A percentile compares a stretch with the other conserved stretches of the same genome.
These are phyloP conservation scores for Chaetomium fimeti DNA, from an alignment of 495 filamentous ascomycete genomes.

Conservation along the genomic window DNA sequence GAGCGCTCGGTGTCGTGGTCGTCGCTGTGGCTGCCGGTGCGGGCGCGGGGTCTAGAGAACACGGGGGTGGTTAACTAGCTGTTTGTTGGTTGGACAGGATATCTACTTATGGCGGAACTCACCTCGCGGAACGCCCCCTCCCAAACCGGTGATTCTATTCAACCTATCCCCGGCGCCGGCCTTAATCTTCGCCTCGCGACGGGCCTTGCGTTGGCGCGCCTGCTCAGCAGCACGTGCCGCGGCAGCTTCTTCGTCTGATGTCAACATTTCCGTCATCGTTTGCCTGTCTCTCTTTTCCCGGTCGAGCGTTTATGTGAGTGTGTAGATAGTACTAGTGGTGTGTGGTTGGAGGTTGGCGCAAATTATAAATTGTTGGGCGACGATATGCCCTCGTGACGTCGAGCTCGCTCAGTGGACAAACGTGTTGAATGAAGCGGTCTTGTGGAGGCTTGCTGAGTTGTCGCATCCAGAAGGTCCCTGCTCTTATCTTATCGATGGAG, in stretches of 20 bases:
- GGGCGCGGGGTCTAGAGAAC: conserved; percentile 21
- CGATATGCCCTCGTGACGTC: conserved; percentile 11
- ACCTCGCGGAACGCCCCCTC: conserved; percentile 61
- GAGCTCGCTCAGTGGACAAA: conserved; percentile 5
- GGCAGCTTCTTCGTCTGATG: conserved; percentile 41
- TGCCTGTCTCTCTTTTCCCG: neutral
- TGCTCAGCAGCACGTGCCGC: conserved; percentile 70
- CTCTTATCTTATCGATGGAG: conserved; percentile 15
- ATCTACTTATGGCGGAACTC: neutral
- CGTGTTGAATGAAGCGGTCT: neutral
- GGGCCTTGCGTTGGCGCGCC: conserved; percentile 82
- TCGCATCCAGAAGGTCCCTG: conserved; percentile 7
- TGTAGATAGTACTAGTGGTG: neutral
- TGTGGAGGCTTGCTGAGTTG: conserved; percentile 19
- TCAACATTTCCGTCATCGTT: conserved; percentile 30
- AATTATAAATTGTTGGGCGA: neutral
- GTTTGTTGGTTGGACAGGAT: neutral
- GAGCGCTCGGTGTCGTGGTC: conserved; percentile 10
- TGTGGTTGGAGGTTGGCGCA: neutral
- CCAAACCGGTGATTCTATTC: conserved; percentile 78
- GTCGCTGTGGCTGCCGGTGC: conserved; percentile 16
- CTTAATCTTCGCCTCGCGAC: conserved; percentile 85
- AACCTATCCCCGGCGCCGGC: conserved; percentile 76
- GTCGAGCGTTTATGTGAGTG: neutral
- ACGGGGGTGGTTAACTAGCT: neutral